Evolutionary conservation across 805 yeast species (phyloP).

Genomic region (Lipomyces lipofer): DNA sequence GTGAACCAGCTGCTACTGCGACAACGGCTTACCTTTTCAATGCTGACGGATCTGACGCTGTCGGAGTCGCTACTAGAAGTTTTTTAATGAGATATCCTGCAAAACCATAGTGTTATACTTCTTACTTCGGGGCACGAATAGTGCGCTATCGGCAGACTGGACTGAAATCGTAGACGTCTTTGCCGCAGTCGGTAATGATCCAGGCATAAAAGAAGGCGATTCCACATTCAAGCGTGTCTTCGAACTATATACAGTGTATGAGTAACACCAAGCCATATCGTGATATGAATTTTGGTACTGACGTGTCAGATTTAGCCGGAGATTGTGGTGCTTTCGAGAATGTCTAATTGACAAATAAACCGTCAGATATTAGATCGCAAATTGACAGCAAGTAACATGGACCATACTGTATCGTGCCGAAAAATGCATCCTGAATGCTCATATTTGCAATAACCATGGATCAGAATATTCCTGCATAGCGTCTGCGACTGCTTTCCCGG

Average conservation of each 20-base stretch:
- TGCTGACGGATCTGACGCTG: background rate
- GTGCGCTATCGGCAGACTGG: constrained; percentile 33
- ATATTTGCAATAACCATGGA: constrained; percentile 85
- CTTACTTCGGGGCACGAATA: constrained; percentile 40
- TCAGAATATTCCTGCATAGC: constrained; percentile 79
- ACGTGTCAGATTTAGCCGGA: constrained; percentile 17
- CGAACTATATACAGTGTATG: constrained; percentile 11
- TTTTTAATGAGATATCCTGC: background rate
- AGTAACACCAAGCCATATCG: background rate
- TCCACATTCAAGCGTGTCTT: constrained; percentile 56
- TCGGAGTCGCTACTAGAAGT: background rate
- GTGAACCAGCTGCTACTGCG: background rate
- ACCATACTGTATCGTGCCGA: constrained; percentile 54
- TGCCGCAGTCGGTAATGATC: constrained; percentile 9
- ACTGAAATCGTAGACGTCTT: constrained; percentile 8
- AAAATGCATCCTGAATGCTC: constrained; percentile 86
- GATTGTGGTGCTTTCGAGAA: constrained; percentile 4
- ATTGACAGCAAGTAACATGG: background rate
- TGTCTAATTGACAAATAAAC: background rate
- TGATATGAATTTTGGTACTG: background rate
- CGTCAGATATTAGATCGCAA: background rate
- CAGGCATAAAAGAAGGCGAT: constrained; percentile 58
- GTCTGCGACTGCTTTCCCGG: constrained; percentile 41
- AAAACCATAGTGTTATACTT: constrained; percentile 1
- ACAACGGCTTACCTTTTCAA: background rate